Percentiles rank a stretch among this genome's conserved stretches.
Conservation (phyloP, 2,329 filamentous ascomycete genomes). For the Xylaria arbuscula region DNA sequence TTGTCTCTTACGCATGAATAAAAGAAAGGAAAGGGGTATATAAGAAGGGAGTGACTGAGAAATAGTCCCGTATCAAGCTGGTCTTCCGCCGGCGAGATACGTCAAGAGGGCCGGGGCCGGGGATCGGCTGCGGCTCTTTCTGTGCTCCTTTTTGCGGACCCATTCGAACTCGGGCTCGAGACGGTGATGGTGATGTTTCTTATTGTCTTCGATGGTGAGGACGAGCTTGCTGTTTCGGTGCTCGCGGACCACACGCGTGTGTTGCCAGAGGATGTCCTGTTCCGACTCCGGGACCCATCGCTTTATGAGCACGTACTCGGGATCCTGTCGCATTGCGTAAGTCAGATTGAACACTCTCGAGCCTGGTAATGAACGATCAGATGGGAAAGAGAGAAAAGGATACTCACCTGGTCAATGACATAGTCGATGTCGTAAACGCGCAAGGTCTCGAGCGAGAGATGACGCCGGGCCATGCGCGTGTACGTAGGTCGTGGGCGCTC, state of each 20-base stretch:
- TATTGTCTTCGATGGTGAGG: conserved; percentile 59
- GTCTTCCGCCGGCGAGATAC: conserved; percentile 66
- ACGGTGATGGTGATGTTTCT: conserved; percentile 53
- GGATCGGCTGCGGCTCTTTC: conserved; percentile 68
- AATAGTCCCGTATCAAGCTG: conserved; percentile 39
- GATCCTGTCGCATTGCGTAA: conserved; percentile 59
- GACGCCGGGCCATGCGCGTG: conserved; percentile 70
- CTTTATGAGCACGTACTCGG: conserved; percentile 78
- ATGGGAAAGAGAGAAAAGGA: not conserved
- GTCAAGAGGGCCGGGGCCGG: conserved; percentile 66
- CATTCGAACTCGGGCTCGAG: conserved; percentile 64
- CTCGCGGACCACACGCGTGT: conserved; percentile 74
- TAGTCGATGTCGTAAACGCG: conserved; percentile 66
- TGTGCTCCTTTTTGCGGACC: conserved; percentile 68
- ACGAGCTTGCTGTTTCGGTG: conserved; percentile 59
- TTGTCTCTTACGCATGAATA: not conserved
- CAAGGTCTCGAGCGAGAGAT: conserved; percentile 72
- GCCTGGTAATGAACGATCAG: not conserved
- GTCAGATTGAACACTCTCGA: not conserved
- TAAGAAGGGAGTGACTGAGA: not conserved
- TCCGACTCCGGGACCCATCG: conserved; percentile 77
- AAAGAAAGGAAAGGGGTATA: conserved; percentile 1
- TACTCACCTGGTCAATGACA: conserved; percentile 65
- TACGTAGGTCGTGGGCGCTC: conserved; percentile 62
- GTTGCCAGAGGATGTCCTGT: conserved; percentile 77